phyloP scores from a whole-genome alignment of 2,329 filamentous ascomycete species.

The Rhexocercosporidium sp. region DNA sequence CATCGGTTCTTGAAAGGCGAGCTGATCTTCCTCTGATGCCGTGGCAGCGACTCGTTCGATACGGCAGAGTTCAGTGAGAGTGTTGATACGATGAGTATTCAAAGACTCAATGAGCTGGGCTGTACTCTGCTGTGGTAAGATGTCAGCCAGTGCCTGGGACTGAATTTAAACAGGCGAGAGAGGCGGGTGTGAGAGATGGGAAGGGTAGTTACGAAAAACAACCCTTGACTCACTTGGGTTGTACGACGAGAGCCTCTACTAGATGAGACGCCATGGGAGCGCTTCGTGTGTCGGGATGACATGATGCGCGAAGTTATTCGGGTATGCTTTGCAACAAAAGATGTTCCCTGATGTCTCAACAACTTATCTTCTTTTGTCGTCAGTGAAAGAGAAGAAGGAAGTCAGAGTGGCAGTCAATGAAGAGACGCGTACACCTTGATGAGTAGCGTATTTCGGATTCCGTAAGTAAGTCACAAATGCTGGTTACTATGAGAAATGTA shows the following conservation, averaged over 20 bases:
- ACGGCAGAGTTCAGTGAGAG: conserved; percentile 72
- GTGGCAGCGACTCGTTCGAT: conserved; percentile 70
- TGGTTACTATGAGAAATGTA: background rate
- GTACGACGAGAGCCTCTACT: conserved; percentile 30
- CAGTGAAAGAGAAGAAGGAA: background rate
- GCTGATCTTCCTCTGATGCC: conserved; percentile 62
- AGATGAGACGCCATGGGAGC: conserved; percentile 28
- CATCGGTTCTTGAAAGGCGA: conserved; percentile 67
- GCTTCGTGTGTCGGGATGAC: conserved; percentile 31
- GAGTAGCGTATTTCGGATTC: background rate
- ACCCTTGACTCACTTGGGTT: conserved; percentile 40
- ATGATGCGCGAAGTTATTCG: conserved; percentile 19
- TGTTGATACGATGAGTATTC: conserved; percentile 72
- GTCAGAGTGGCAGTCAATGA: conserved; percentile 11
- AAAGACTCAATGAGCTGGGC: conserved; percentile 67
- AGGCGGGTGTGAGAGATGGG: conserved; percentile 7
- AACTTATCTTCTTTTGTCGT: background rate
- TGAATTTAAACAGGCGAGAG: background rate
- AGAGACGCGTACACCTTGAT: background rate
- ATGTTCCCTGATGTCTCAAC: background rate
- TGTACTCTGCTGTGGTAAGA: conserved; percentile 28
- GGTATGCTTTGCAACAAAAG: background rate
- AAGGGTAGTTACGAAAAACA: conserved; percentile 38
- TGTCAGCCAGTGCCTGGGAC: conserved; percentile 16
- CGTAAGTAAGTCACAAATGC: background rate